These are phyloP conservation scores for Neurospora sp. DNA, from an alignment of 495 filamentous ascomycete species.

Conservation along the genomic window DNA sequence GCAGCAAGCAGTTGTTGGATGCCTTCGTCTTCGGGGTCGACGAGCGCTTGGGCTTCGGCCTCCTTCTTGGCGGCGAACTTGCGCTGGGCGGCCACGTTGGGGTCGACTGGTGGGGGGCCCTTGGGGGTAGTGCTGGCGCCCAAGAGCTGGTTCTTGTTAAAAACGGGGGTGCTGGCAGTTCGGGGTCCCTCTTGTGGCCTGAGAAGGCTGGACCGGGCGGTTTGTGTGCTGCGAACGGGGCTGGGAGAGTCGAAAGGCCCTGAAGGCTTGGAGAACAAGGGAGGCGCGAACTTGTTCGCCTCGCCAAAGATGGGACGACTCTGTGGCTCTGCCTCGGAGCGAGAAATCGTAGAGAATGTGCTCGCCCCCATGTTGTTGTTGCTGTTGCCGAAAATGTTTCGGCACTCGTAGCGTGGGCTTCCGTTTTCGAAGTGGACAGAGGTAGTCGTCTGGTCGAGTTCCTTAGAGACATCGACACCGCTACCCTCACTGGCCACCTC, in stretches of 20 bases:
- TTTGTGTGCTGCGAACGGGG: constrained; percentile 48
- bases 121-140: constrained; percentile 11
- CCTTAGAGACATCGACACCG: constrained; percentile 55
- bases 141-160: constrained; percentile 17
- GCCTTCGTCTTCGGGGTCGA: constrained; percentile 48
- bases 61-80: constrained; percentile 36
- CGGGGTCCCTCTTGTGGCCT: constrained; percentile 39
- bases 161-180: constrained; percentile 48
- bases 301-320: constrained; percentile 55
- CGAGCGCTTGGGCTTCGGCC: constrained; percentile 37
- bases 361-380: constrained; percentile 21
- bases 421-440: background rate
- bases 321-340: constrained; percentile 33
- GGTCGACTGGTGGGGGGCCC: constrained; percentile 18
- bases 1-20: constrained; percentile 39
- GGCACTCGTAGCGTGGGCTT: background rate
- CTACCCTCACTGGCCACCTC: constrained; percentile 47
- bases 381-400: background rate
- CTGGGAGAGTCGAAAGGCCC: constrained; percentile 68
- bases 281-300: constrained; percentile 38
- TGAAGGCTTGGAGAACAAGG: constrained; percentile 49
- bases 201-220: constrained; percentile 30
- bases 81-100: constrained; percentile 30
- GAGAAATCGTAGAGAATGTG: constrained; percentile 35
- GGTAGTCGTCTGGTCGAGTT: constrained; percentile 48